Evolutionary conservation across 192 early-diverging fungal species (phyloP).

Genomic region (Umbelopsis ramanniana): DNA sequence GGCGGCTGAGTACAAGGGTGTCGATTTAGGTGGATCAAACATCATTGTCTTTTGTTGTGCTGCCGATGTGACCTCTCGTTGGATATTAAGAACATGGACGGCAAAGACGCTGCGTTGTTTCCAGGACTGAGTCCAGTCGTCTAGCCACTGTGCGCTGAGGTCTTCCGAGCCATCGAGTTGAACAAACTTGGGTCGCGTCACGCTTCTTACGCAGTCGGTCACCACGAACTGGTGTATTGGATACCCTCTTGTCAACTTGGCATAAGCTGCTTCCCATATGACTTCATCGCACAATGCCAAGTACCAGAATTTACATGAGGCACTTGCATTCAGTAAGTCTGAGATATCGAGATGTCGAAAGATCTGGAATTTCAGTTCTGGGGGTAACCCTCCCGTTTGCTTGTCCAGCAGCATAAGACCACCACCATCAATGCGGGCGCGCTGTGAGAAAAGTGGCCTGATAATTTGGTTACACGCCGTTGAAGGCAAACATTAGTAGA

Average conservation of each 20-base stretch:
- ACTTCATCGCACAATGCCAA: neutral
- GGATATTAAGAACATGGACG: neutral
- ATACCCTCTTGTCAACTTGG: neutral
- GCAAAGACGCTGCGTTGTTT: slow-evolving; percentile 3
- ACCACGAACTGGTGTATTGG: neutral
- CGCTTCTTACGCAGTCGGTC: neutral
- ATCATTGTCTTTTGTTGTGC: neutral
- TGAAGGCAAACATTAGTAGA: no score
- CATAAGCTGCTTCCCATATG: slow-evolving; percentile 13
- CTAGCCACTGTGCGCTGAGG: neutral
- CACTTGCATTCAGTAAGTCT: neutral
- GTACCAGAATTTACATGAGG: neutral
- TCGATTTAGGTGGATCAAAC: neutral
- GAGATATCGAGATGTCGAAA: neutral
- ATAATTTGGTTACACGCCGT: no score
- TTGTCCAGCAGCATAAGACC: no score
- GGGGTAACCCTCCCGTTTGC: neutral
- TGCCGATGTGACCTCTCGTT: neutral
- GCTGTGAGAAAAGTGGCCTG: no score
- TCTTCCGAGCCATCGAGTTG: neutral
- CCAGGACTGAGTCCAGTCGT: neutral
- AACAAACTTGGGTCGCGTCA: neutral
- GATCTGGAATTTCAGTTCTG: neutral
- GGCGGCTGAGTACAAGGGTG: neutral
- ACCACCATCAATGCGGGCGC: no score